Base-by-base conservation (phyloP, 345 rosid genomes). In the Gossypium ekmanianum region DNA sequence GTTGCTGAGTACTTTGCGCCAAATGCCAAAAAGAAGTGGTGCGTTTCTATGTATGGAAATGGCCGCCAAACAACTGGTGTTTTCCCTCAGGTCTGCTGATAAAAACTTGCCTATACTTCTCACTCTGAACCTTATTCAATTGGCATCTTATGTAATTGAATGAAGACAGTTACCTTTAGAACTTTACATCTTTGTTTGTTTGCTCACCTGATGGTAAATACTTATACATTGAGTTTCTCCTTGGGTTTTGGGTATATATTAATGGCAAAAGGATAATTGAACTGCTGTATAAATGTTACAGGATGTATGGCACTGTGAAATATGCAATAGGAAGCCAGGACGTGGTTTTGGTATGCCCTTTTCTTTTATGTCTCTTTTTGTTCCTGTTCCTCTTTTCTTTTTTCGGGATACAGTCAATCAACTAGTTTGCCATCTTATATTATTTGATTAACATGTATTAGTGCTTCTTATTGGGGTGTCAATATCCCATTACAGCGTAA, bases 241-340 rank as follows among this genome's bases (percentile, higher is more conserved):
- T 16, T 2, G 2, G 73, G n/a, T n/a, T 70, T 34, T 54, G 2
- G 2, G 48, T 3, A 68, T 48, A 34, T 73, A 59, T 16, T 26
- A 27, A 16, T 51, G 45, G 20, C 41, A 34, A 69, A 67, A 52
- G 47, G 16, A 52, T 51, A n/a, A n/a, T 70, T 70, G n/a, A 52
- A 52, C 47, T 52, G 24, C 43, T 18, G n/a, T 70, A 52, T n/a
- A 75, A 56, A 66, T 67, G 24, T 78, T 86, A 82, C 91, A 95
- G 99, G 99, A 95, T 79, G 94, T 87, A 77, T 95, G 99, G 99
- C 98, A 95, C 82, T 95, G 99, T 83, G 99, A 93, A 81, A 93
- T 95, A 77, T 95, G 99, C 81, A 93, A 89, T 79, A 88, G 94
- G 72, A 93, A 90, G 89, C 98, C 99, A 39, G 99, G 99, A 72